Evolutionary conservation across 225 moss, liverwort and hornwort species (phyloP).

Genomic region (Sphagnum contortum): DNA sequence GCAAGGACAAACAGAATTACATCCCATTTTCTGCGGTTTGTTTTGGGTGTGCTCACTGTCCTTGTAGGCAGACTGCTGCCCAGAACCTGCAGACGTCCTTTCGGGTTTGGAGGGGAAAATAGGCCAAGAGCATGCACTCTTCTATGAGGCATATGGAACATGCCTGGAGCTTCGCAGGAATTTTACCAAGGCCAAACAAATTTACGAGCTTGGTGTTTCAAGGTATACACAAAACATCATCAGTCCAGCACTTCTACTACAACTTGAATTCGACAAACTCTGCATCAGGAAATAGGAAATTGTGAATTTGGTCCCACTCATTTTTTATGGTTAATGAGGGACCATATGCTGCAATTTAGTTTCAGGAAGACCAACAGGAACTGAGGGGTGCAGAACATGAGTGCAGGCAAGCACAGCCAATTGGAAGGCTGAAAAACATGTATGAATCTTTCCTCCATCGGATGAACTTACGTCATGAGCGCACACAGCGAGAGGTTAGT

Average conservation of each 20-base stretch:
- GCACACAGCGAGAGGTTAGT: constrained; percentile 56
- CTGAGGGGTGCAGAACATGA: not conserved
- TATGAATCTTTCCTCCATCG: constrained; percentile 59
- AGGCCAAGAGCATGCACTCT: constrained; percentile 78
- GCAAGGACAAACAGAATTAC: too few species aligned
- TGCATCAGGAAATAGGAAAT: too few species aligned
- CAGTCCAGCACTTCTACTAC: not conserved
- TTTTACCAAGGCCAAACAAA: constrained; percentile 56
- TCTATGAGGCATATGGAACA: constrained; percentile 86
- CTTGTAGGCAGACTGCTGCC: constrained; percentile 85
- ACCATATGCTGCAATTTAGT: too few species aligned
- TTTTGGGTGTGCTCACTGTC: too few species aligned
- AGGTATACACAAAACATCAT: constrained; percentile 26
- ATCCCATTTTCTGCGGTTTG: too few species aligned
- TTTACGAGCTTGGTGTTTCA: constrained; percentile 67
- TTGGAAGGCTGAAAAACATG: constrained; percentile 66
- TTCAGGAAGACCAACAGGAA: too few species aligned
- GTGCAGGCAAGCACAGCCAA: constrained; percentile 63
- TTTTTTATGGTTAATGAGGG: not conserved
- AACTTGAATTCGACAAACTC: too few species aligned
- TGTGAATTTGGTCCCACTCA: not conserved
- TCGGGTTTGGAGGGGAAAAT: constrained; percentile 76
- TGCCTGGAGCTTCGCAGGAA: constrained; percentile 70
- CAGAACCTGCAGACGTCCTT: constrained; percentile 69
- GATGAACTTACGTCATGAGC: constrained; percentile 67